A percentile compares a stretch with the other conserved stretches of the same genome.
These are phyloP conservation scores for Mycena sanguinolenta DNA, from an alignment of 768 basidiomycete species.

Conservation along the genomic window DNA sequence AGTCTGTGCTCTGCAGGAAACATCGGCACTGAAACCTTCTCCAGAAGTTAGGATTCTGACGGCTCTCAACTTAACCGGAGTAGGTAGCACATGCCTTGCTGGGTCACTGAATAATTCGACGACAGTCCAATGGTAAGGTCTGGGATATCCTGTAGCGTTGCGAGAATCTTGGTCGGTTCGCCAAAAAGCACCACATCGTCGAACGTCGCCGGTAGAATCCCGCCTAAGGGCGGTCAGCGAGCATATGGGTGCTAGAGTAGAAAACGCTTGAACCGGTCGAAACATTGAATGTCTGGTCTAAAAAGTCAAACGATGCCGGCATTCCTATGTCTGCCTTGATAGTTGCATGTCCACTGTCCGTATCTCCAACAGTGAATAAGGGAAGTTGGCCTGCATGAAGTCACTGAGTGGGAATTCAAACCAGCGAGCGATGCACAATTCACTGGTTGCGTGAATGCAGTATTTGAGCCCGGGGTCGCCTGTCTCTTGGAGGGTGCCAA, in stretches of 20 bases:
- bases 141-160: not conserved
- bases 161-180: not conserved
- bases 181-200: not conserved
- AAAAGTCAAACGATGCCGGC: not conserved
- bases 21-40: slow-evolving; percentile 14
- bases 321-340: not conserved
- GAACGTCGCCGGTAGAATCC: slow-evolving; percentile 9
- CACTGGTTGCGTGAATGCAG: not conserved
- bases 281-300: slow-evolving; percentile 2
- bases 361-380: slow-evolving; percentile 4
- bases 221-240: not conserved
- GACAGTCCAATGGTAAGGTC: not conserved
- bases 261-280: slow-evolving; percentile 2
- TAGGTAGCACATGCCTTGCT: slow-evolving; percentile 12
- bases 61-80: not conserved
- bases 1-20: not conserved
- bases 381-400: slow-evolving; percentile 1
- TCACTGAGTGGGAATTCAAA: not conserved
- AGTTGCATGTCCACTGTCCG: slow-evolving; percentile 9
- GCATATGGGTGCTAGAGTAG: not conserved
- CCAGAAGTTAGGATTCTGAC: not conserved
- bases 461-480: not conserved
- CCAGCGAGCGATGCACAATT: not conserved
- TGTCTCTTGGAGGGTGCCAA: not conserved
- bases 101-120: not conserved